Percentiles rank a stretch among this genome's conserved stretches.
Evolutionary conservation across 495 filamentous ascomycete species (phyloP).

Genomic region (Penicillium manginii): DNA sequence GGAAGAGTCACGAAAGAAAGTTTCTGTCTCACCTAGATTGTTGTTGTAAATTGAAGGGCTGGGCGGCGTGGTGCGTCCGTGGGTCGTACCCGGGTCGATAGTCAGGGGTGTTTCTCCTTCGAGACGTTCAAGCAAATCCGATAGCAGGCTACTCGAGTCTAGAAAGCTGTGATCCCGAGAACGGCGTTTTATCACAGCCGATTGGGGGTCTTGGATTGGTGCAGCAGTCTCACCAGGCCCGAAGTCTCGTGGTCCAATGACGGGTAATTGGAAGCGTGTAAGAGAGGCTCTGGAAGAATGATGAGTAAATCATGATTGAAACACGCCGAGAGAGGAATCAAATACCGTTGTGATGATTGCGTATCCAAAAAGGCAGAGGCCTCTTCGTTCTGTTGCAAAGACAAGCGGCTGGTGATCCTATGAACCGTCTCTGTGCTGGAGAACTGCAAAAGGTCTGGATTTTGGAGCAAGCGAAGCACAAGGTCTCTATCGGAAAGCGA

Average conservation of each 20-base stretch:
- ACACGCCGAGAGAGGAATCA: too few species aligned
- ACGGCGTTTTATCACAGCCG: background rate
- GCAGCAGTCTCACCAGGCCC: background rate
- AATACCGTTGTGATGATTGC: background rate
- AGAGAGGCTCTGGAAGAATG: background rate
- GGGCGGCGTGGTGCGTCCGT: background rate
- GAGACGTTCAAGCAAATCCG: conserved; percentile 12
- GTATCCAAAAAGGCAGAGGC: background rate
- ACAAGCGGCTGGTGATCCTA: background rate
- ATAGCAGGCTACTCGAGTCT: conserved; percentile 9
- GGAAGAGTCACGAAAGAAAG: background rate
- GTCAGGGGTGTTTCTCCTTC: conserved; percentile 5
- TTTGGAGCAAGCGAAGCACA: background rate
- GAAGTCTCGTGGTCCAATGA: conserved; percentile 7
- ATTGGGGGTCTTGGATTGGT: background rate
- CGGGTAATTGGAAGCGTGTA: conserved; percentile 9
- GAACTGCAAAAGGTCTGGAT: background rate
- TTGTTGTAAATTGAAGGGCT: conserved; percentile 1
- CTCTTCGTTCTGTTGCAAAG: background rate
- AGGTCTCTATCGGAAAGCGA: background rate
- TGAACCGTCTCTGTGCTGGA: background rate
- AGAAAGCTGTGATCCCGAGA: background rate
- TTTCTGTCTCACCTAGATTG: conserved; percentile 2
- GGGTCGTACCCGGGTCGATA: background rate
- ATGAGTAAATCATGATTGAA: background rate